Evolutionary conservation across 2,329 filamentous ascomycete species (phyloP), one percentile per base, ranked within the genome.

Genomic region (Nigrograna mackinnonii): DNA sequence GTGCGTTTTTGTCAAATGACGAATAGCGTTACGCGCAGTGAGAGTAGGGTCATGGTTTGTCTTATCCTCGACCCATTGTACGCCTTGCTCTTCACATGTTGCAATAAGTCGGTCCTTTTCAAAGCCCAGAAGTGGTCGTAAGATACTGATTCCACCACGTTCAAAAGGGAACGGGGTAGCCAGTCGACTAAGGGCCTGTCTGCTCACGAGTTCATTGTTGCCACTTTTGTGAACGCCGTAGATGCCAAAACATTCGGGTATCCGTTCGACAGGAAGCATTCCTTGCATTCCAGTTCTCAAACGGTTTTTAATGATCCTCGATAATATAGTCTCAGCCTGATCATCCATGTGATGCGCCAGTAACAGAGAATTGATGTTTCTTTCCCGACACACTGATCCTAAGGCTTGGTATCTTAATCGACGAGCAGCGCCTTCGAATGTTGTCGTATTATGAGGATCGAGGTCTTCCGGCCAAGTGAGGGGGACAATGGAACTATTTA

Each of bases 331-430:
- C 71, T 99, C 94, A 42, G 91, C 87, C 60, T 94, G 89, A 58
- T 99, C 94, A 58, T 96, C 91, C 48, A 80, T 76, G 64, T 99
- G 94, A 62, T 99, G 94, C 4, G 86, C 94, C 20, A 95, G 73
- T 28, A 96, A 78, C 2, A 97, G 65, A 16, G 81, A 80, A 4
- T 67, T 69, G 4, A 87, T 79, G 0, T 70, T 62, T 5, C 71
- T 54, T 1, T 70, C 63, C 13, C 67, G 66, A 62, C 87, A 91
- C 6, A 78, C 75, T 12, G 55, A 62, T 1, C 87, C 91, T 1
- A 97, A 68, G 1, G 76, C 73, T 47, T 82, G 85, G 66, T 91
- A 97, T 12, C 94, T 83, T 22, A 86, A 74, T 17, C 70, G 79
- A 18, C 94, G 84, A 5, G 92, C 92, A 17, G 83, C 62, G 3